Base-by-base conservation (phyloP, 2,329 filamentous ascomycete genomes). In the Sporothrix humicola region DNA sequence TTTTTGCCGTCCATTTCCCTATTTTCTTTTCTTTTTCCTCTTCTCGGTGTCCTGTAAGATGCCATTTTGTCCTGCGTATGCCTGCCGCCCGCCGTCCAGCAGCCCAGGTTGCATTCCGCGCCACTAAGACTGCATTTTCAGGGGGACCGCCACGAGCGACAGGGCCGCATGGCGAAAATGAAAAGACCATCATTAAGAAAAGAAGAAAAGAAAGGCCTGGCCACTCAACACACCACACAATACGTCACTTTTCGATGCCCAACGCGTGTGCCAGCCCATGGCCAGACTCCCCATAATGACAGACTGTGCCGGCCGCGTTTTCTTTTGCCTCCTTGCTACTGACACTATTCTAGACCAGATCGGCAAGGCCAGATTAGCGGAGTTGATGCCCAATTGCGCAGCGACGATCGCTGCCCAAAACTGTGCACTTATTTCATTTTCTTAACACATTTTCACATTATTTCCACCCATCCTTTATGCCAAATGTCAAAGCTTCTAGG, bases 361-460 rank as follows among this genome's bases (percentile, higher is more conserved):
- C 42, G 20, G 20, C 61, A 26, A 37, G 20, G 15, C 42, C 42
- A 48, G 61, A 26, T 48, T 48, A 66, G 61, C 31, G 61, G n/a
- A 26, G 42, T 66, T 66, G 42, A 13, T 66, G 61, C 61, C 61
- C 61, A 48, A 66, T 46, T 48, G 17, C 12, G 20, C 42, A 46
- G 37, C 15, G 42, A 66, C 46, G 61, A 66, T 66, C 61, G 61
- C 61, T 46, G 42, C 61, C 61, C 61, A 48, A 66, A 37, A 46
- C 59, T 46, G 61, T 66, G 61, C 42, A 46, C n/a, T 48, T 66
- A 46, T 46, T 46, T 59, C 56, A 15, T 37, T 15, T 44, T 15
- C 46, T 56, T n/a, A 15, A 8, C 13, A 17, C 20, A 56, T 56
- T 56, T 56, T 23, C 52, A 23, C 52, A 26, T 26, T 20, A 56